Base-by-base conservation (phyloP, 1,284 basidiomycete species). In the Cystobasidium pallidum region DNA sequence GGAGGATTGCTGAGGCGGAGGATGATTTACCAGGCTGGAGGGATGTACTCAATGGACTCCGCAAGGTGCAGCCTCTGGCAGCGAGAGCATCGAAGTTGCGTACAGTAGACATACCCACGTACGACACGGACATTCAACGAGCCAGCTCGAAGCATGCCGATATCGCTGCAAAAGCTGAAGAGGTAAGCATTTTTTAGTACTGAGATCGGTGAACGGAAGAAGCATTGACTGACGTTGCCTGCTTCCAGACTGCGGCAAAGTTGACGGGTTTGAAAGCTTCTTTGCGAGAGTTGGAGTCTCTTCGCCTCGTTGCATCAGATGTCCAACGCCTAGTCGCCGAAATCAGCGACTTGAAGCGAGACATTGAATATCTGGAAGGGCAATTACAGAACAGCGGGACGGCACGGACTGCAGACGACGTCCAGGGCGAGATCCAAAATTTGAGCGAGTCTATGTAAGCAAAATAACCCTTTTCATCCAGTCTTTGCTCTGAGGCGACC, bases 331-430 rank as follows among this genome's bases (percentile, higher is more conserved):
- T 89, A 15, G 85, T 87, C 55, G 83, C 82, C 64, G 91, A 94
- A 72, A 82, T 88, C 17, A 85, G 86, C 41, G 86, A 86, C 26
- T 84, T 93, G 28, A 84, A 85, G 68, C 81, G 84, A 45, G 90
- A 92, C 55, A 86, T 90, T 45, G 74, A 81, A n/a, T 82, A 83
- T 54, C 82, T 92, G 45, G 91, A 95, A 80, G 83, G 83, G 41
- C 87, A 89, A 47, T 84, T 97, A 13, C 70, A 74, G 3, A 82
- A 85, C 26, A 82, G 85, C 3, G 93, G 92, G 1, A 89, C 88
- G 15, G 86, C 86, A 6, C 91, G 88, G 81, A 93, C 92, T 0
- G 86, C 87, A 0, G 91, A 92, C 59, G 92, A 94, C 63, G 88
- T 96, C 2, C 90, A 95, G 79, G 36, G 32, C 13, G 73, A 74